Percentiles rank a stretch among this genome's conserved stretches.
Evolutionary conservation across 2,329 filamentous ascomycete species (phyloP).

Genomic region (Talaromyces marneffei): DNA sequence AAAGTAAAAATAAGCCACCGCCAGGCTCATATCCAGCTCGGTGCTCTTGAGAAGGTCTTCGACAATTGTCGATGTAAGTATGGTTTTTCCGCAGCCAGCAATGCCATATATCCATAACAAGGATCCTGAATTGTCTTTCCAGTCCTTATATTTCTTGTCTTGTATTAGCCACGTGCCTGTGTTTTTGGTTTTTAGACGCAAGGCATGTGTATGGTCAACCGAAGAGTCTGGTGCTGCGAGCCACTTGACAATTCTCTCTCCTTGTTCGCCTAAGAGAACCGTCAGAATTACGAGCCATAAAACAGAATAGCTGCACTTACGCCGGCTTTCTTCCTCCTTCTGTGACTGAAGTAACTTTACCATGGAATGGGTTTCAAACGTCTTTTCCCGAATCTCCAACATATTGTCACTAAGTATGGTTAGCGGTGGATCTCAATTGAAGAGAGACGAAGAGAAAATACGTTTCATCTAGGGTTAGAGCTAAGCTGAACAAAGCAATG

Average conservation of each 20-base stretch:
- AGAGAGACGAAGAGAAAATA: not conserved
- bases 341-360: constrained; percentile 2
- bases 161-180: constrained; percentile 9
- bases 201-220: constrained; percentile 8
- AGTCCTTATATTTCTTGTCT: not conserved
- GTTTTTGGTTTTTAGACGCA: not conserved
- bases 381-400: constrained; percentile 10
- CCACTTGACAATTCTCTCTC: constrained; percentile 2
- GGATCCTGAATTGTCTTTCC: constrained; percentile 17
- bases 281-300: not conserved
- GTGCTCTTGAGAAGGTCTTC: constrained; percentile 21
- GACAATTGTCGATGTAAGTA: constrained; percentile 35
- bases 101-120: constrained; percentile 39
- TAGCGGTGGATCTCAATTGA: not conserved
- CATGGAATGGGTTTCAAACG: constrained; percentile 2
- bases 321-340: constrained; percentile 2
- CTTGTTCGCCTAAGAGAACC: not conserved
- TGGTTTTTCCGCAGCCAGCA: constrained; percentile 39
- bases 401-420: constrained; percentile 1
- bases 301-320: not conserved
- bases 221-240: constrained; percentile 10
- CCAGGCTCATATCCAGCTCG: constrained; percentile 25
- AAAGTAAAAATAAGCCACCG: constrained; percentile 33
- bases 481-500: constrained; percentile 7
- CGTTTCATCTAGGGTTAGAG: constrained; percentile 7